Evolutionary conservation across 108 stramenopile genomes (phyloP), one percentile per base, ranked within the genome.

Genomic region (Nitzschia palea): DNA sequence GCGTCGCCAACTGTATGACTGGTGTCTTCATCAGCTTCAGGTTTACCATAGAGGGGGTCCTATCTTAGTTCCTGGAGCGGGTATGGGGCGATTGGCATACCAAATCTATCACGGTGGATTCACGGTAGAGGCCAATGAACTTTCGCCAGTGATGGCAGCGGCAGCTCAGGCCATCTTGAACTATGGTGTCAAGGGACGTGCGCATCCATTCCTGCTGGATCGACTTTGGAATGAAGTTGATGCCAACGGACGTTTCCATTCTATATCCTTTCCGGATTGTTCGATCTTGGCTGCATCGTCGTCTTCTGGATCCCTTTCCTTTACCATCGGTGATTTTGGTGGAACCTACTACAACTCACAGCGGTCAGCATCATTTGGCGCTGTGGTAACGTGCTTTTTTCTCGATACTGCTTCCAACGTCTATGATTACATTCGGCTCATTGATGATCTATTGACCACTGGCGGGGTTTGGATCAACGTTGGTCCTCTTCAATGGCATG

Each of bases 401-500:
- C 74, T 94, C 32, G 93, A 94, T 55, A 94, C 93, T 1, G 90
- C 93, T 9, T 80, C 88, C 12, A 90, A 91, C 48, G 73, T 94
- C 26, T 87, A 81, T 57, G 87, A 93, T 47, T 88, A 93, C 43
- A 55, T 93, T 29, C 30, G 63, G 3, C 67, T 68, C 33, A 89
- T 89, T 18, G 35, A 52, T 1, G 58, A 76, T 34, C n/a, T 83
- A 37, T 67, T 89, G 42, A 43, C 9, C 53, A 29, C 44, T 15
- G 48, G 48, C 31, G 93, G 89, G 8, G 42, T 81, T 1, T 94
- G 93, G 93, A 80, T 94, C 52, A 94, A 94, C 60, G 71, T 89
- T 0, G 93, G 93, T 17, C 93, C 93, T 10, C 71, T 94, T 6
- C 93, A 91, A 61, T 94, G 93, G 93, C 90, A 91, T 66, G 69